These are phyloP conservation scores for Ogataea dorogensis DNA, from an alignment of 805 yeast species.

Conservation along the genomic window DNA sequence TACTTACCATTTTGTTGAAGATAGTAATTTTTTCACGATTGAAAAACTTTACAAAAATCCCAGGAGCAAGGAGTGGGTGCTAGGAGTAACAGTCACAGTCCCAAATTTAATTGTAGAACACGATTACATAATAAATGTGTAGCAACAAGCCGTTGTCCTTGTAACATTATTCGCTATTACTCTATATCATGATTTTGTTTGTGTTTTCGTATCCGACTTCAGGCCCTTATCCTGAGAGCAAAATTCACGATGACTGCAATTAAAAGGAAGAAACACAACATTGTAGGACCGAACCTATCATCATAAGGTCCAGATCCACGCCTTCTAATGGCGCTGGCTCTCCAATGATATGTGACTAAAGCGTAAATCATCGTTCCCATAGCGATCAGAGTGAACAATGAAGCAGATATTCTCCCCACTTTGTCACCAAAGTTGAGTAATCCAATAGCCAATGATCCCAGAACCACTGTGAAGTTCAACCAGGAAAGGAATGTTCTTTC, in stretches of 20 bases:
- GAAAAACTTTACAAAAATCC: slow-evolving; percentile 13
- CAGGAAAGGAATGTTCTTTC: slow-evolving; percentile 98
- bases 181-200: slow-evolving; percentile 7
- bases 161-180: background rate
- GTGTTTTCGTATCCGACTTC: slow-evolving; percentile 5
- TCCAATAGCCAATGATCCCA: slow-evolving; percentile 96
- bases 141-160: background rate
- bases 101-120: too few relatives aligned
- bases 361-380: slow-evolving; percentile 99
- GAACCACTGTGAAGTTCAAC: slow-evolving; percentile 97
- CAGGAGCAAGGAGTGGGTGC: slow-evolving; percentile 11
- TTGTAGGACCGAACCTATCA: slow-evolving; percentile 97
- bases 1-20: slow-evolving; percentile 18
- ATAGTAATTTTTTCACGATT: slow-evolving; percentile 12
- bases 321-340: slow-evolving; percentile 97
- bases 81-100: slow-evolving; percentile 11
- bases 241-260: slow-evolving; percentile 94
- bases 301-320: slow-evolving; percentile 99
- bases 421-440: slow-evolving; percentile 93
- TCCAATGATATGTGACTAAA: slow-evolving; percentile 95
- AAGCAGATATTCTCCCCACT: slow-evolving; percentile 90
- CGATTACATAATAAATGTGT: background rate
- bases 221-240: slow-evolving; percentile 70
- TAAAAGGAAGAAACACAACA: slow-evolving; percentile 89
- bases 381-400: slow-evolving; percentile 90